These are phyloP conservation scores for Plectranthus barbatus DNA, from an alignment of 257 asterid species.

Conservation along the genomic window DNA sequence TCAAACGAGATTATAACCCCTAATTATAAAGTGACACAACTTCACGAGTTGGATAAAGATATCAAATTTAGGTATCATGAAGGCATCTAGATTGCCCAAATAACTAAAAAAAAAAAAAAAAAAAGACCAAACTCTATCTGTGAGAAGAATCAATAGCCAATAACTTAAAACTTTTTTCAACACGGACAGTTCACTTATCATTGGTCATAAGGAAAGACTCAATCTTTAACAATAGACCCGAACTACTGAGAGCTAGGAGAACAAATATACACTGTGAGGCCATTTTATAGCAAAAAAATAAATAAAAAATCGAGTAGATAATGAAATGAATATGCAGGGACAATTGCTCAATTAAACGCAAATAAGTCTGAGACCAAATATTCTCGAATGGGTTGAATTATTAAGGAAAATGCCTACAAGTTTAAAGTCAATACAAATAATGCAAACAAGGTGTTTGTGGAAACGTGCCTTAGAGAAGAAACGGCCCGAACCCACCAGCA, in stretches of 20 bases:
- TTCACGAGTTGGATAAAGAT: neutral
- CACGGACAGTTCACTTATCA: neutral
- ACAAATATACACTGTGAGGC: neutral
- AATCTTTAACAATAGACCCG: neutral
- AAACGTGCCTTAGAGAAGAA: conserved; percentile 15
- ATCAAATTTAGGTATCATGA: neutral
- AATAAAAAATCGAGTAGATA: neutral
- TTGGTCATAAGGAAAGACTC: neutral
- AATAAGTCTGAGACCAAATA: neutral
- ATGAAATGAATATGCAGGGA: neutral
- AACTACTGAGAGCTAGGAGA: neutral
- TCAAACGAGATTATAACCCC: neutral
- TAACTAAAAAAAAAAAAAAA: neutral
- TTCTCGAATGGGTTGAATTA: neutral
- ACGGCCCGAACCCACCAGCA: neutral
- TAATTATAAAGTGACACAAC: neutral
- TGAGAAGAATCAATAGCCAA: neutral
- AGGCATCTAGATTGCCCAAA: neutral
- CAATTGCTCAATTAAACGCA: neutral
- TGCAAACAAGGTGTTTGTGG: conserved; percentile 22
- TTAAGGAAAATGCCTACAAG: no score
- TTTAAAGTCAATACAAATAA: neutral
- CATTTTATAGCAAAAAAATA: neutral
- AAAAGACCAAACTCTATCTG: neutral
- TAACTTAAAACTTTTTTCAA: neutral